Evolutionary conservation across 169 alveolate species (phyloP), one percentile per base, ranked within the genome.

Genomic region (Cystoisospora suis): DNA sequence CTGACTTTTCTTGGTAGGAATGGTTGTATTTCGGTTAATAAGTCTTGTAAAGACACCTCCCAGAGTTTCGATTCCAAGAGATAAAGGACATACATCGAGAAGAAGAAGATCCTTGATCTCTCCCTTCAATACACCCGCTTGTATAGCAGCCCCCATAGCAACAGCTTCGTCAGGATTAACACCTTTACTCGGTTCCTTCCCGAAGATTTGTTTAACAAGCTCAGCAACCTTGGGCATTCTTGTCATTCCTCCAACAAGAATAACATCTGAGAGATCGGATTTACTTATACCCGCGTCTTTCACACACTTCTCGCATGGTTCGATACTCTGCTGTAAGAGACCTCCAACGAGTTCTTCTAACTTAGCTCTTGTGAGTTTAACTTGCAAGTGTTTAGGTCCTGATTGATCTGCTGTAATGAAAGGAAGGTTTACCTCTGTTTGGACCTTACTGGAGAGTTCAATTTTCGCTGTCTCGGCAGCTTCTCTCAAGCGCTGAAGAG

Each of bases 101-200:
- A 98, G 95, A 42, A 98, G 96, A 70, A 98, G 95, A 88, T 98
- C 99, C 96, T 98, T 98, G 90, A 99, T 98, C 72, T 98, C 98
- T 79, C 99, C 99, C 94, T 98, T 98, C 85, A 98, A 96, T 15
- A 98, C 99, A 47, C 99, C 99, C 12, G 99, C 99, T 96, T 98
- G 98, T 88, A 99, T 98, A 40, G 99, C 99, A 56, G 99, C 99
- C 46, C 99, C 99, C 97, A 97, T 95, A 45, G 99, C 99, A 65
- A 99, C 99, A 56, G 99, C 99, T 94, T 99, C 99, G 95, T 99
- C 99, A 23, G 99, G 99, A 95, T 99, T 98, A 65, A 99, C 99
- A 46, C 99, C 96, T 96, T 98, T 98, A 86, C 98, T 96, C 46
- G 99, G 99, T 56, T 95, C 96, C 96, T 97, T 98, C 40, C 98